Percentiles rank a stretch among this genome's conserved stretches.
Evolutionary conservation across 139 green algal species (phyloP).

Genomic region (Parachlorella kessleri): DNA sequence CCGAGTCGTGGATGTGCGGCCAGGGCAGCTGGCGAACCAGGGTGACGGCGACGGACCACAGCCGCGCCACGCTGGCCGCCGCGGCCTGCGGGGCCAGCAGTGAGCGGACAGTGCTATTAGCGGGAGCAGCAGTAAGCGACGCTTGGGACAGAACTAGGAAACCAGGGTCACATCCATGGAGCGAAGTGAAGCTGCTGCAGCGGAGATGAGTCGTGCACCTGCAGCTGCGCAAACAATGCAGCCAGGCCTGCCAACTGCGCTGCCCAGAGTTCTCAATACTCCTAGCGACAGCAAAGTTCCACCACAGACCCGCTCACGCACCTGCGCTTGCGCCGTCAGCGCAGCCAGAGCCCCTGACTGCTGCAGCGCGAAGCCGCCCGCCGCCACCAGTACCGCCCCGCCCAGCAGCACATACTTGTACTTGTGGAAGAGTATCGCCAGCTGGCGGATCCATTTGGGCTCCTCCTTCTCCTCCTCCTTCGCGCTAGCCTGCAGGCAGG

Average conservation of each 20-base stretch:
- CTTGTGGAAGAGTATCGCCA: not conserved
- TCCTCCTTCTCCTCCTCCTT: slow-evolving; percentile 31
- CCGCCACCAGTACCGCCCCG: not conserved
- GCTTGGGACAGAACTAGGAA: no score
- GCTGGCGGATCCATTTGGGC: not conserved
- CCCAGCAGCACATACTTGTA: slow-evolving; percentile 9
- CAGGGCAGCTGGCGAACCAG: slow-evolving; percentile 33
- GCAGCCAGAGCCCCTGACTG: slow-evolving; percentile 31
- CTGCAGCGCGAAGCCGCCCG: not conserved
- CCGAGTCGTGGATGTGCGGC: slow-evolving; percentile 64
- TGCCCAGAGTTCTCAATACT: no score
- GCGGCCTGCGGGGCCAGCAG: not conserved
- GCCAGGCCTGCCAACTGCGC: no score
- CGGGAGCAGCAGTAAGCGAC: no score
- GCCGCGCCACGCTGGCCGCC: slow-evolving; percentile 7
- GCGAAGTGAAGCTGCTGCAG: no score
- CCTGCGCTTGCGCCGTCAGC: slow-evolving; percentile 5
- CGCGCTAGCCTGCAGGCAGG: not conserved
- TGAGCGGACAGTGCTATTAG: no score
- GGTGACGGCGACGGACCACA: slow-evolving; percentile 10
- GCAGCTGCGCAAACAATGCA: no score
- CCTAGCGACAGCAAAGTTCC: no score
- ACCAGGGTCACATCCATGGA: no score
- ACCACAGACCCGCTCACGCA: no score
- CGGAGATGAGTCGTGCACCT: no score